These are phyloP conservation scores for Candida ipomoeae DNA, from an alignment of 805 yeast species.

Conservation along the genomic window DNA sequence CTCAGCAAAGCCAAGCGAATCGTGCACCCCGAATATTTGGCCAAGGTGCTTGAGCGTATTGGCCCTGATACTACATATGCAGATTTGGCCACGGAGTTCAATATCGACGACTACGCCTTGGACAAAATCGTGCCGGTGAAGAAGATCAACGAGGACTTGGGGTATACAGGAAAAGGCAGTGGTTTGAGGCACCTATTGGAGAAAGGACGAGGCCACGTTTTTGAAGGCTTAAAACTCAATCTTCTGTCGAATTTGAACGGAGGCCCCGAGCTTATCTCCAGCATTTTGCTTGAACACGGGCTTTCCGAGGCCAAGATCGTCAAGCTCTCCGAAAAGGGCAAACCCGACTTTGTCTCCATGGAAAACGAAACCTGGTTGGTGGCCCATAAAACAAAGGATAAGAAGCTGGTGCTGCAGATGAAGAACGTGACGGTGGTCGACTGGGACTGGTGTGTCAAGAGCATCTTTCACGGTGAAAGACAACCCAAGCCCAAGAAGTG, in stretches of 20 bases:
- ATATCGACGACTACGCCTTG: constrained; percentile 29
- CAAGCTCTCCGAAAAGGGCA: constrained; percentile 16
- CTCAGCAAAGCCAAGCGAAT: constrained; percentile 54
- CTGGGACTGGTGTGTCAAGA: constrained; percentile 62
- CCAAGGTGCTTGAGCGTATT: constrained; percentile 20
- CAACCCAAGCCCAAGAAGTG: constrained; percentile 2
- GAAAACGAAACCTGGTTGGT: constrained; percentile 22
- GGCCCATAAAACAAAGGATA: constrained; percentile 37
- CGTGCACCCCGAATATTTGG: constrained; percentile 48
- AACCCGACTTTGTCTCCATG: constrained; percentile 14
- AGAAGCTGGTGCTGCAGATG: constrained; percentile 5
- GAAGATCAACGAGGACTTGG: constrained; percentile 32
- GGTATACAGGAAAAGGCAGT: constrained; percentile 15
- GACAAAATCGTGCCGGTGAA: constrained; percentile 29
- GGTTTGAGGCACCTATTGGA: constrained; percentile 10
- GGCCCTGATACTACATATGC: constrained; percentile 31
- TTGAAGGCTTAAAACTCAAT: constrained; percentile 47
- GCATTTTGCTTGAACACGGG: constrained; percentile 62
- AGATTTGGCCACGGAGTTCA: constrained; percentile 19
- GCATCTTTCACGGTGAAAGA: constrained; percentile 40
- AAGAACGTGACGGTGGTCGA: constrained; percentile 40
- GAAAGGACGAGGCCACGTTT: constrained; percentile 26
- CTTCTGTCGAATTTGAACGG: constrained; percentile 59
- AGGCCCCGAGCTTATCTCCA: constrained; percentile 50
- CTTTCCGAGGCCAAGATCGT: constrained; percentile 25